Percentiles rank a stretch among this genome's conserved stretches.
phyloP scores from a whole-genome alignment of 768 basidiomycete genomes.

The Lactarius hatsudake region DNA sequence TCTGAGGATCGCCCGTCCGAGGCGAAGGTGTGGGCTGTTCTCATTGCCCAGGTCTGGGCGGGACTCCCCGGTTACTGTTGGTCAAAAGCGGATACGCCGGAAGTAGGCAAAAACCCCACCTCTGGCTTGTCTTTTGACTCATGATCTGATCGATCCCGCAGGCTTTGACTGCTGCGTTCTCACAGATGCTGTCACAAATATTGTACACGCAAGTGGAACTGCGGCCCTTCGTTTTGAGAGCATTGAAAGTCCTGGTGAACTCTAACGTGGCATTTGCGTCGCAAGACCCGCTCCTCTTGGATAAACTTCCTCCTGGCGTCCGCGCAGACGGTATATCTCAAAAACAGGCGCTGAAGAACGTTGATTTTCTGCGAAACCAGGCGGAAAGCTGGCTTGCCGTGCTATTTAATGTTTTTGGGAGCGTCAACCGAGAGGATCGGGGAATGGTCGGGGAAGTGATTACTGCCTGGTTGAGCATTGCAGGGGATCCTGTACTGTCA shows the following conservation, averaged over 20 bases:
- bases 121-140: background rate
- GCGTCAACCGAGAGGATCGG: constrained; percentile 67
- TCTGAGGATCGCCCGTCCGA: constrained; percentile 71
- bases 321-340: constrained; percentile 43
- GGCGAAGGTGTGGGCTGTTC: constrained; percentile 92
- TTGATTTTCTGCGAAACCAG: constrained; percentile 71
- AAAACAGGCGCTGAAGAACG: constrained; percentile 60
- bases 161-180: constrained; percentile 73
- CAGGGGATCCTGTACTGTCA: constrained; percentile 45
- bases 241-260: constrained; percentile 77
- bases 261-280: constrained; percentile 63
- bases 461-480: constrained; percentile 79
- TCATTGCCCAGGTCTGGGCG: constrained; percentile 91
- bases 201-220: constrained; percentile 88
- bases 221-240: constrained; percentile 76
- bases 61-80: constrained; percentile 91
- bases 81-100: constrained; percentile 67
- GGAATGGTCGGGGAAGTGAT: constrained; percentile 87
- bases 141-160: constrained; percentile 33
- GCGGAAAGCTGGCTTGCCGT: constrained; percentile 93
- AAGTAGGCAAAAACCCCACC: constrained; percentile 42
- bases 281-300: constrained; percentile 32
- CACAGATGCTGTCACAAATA: constrained; percentile 88
- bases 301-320: constrained; percentile 32
- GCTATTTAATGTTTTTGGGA: constrained; percentile 94